These are phyloP conservation scores for Trichoderma parareesei DNA, from an alignment of 495 filamentous ascomycete species.

Conservation along the genomic window DNA sequence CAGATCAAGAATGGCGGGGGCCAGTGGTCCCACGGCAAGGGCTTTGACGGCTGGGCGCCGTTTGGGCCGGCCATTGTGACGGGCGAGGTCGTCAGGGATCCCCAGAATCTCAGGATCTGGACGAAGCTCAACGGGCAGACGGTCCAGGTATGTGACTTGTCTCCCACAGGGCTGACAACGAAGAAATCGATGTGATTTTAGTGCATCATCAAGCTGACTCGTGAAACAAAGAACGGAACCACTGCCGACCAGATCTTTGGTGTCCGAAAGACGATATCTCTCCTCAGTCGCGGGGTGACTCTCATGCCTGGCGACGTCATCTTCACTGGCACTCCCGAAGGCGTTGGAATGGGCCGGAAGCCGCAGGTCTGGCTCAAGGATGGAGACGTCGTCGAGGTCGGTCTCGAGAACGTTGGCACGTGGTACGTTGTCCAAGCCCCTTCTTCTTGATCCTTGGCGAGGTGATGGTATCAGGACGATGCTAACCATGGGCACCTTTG, in stretches of 20 bases:
- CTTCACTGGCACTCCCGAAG: constrained; percentile 77
- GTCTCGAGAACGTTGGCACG: constrained; percentile 58
- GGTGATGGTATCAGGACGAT: background rate
- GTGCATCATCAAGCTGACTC: constrained; percentile 12
- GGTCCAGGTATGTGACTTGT: constrained; percentile 40
- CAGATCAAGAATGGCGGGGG: constrained; percentile 71
- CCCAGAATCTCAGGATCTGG: constrained; percentile 56
- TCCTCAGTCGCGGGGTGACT: constrained; percentile 70
- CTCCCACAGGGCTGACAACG: background rate
- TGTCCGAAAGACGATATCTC: constrained; percentile 63
- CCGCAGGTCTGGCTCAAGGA: constrained; percentile 71
- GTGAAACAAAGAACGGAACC: constrained; percentile 42
- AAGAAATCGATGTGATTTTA: background rate
- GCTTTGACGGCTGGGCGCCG: constrained; percentile 86
- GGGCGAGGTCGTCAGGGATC: constrained; percentile 56
- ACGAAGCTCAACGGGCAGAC: constrained; percentile 65
- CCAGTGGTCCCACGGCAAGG: constrained; percentile 77
- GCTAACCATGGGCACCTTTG: background rate
- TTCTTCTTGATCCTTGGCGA: background rate
- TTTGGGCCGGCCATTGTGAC: constrained; percentile 75
- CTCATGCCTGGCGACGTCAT: constrained; percentile 73
- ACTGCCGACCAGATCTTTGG: constrained; percentile 80
- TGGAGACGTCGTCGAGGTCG: constrained; percentile 71
- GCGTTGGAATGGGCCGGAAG: constrained; percentile 69
- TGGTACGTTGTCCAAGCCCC: constrained; percentile 3